Conservation (phyloP, 2,329 filamentous ascomycete species). For the Ceratocystis variospora region DNA sequence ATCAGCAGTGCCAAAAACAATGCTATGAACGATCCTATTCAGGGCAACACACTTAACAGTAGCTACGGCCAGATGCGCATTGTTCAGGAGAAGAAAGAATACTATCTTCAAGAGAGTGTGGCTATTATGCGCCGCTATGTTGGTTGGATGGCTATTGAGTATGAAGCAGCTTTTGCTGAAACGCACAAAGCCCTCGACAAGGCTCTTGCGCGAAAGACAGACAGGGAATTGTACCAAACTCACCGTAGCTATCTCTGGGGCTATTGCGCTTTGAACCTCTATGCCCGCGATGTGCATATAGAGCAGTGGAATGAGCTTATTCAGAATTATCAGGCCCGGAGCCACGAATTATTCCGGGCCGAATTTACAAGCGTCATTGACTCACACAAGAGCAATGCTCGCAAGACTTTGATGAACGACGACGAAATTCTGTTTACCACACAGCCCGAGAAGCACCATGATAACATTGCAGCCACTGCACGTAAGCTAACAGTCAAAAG, state of each 20-base stretch:
- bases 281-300: constrained; percentile 70
- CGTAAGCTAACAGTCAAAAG: constrained; percentile 88
- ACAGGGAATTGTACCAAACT: constrained; percentile 56
- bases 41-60: constrained; percentile 44
- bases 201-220: constrained; percentile 51
- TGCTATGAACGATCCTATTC: constrained; percentile 25
- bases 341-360: constrained; percentile 61
- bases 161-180: constrained; percentile 59
- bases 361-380: constrained; percentile 67
- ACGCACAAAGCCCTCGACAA: constrained; percentile 51
- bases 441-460: constrained; percentile 70
- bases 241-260: constrained; percentile 69
- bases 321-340: constrained; percentile 65
- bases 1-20: constrained; percentile 22
- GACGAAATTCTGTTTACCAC: constrained; percentile 76
- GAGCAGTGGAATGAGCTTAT: constrained; percentile 70
- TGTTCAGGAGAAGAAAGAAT: constrained; percentile 84
- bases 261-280: constrained; percentile 76
- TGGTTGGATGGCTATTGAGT: constrained; percentile 69
- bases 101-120: constrained; percentile 63
- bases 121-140: constrained; percentile 67
- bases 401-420: constrained; percentile 64
- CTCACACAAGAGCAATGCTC: constrained; percentile 66
- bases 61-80: constrained; percentile 85
- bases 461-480: constrained; percentile 60